Conservation (phyloP, 1,139 yeast species). For the Geotrichum cucujoidarum region DNA sequence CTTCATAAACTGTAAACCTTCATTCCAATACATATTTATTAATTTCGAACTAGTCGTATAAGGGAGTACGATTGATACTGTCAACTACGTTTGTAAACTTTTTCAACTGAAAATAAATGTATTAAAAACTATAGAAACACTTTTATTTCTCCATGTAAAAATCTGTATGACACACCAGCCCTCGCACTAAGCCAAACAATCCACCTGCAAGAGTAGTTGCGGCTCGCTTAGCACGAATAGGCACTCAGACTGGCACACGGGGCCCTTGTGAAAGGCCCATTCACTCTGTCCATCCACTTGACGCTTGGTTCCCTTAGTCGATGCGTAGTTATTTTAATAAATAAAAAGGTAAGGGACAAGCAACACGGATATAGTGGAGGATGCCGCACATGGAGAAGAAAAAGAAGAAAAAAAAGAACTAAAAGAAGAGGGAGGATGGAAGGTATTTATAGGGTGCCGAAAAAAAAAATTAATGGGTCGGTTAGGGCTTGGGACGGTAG, state of each 20-base stretch:
- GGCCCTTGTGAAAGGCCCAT: constrained; percentile 34
- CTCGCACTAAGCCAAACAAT: constrained; percentile 40
- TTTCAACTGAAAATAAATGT: too few species aligned
- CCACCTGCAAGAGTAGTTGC: constrained; percentile 38
- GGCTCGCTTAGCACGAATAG: constrained; percentile 39
- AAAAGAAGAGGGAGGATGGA: background rate
- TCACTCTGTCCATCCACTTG: constrained; percentile 63
- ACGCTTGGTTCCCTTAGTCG: constrained; percentile 48
- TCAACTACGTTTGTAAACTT: too few species aligned
- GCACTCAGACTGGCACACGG: constrained; percentile 53
- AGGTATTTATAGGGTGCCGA: background rate
- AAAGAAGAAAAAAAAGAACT: constrained; percentile 1
- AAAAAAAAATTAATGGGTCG: background rate
- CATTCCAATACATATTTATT: constrained; percentile 15
- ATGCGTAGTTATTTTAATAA: too few species aligned
- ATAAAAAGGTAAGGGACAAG: constrained; percentile 44
- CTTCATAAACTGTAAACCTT: constrained; percentile 55
- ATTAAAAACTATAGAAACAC: too few species aligned
- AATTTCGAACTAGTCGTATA: too few species aligned
- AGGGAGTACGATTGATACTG: too few species aligned
- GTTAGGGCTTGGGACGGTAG: background rate
- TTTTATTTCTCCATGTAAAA: too few species aligned
- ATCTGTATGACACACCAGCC: constrained; percentile 65
- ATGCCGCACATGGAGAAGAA: constrained; percentile 54
- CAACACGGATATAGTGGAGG: constrained; percentile 68